phyloP scores from a whole-genome alignment of 2,329 filamentous ascomycete genomes.

The Diaporthe sp. region DNA sequence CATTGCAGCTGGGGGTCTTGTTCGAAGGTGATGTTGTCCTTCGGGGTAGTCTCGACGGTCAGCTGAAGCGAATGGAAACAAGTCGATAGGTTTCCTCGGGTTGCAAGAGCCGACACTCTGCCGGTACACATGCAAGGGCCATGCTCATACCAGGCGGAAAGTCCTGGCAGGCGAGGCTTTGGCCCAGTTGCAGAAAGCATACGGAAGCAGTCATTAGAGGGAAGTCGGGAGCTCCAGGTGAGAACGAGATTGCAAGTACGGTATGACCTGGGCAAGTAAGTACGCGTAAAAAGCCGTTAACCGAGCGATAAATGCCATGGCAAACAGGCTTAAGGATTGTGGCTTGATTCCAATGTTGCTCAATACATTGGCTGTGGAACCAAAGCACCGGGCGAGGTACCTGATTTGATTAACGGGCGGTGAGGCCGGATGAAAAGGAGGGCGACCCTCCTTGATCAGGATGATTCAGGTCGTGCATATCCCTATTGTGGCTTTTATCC shows the following conservation, averaged over 20 bases:
- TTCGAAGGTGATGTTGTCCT: not conserved
- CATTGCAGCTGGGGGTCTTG: not conserved
- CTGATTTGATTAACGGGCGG: conserved; percentile 15
- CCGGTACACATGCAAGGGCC: not conserved
- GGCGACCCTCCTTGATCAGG: not conserved
- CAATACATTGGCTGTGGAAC: conserved; percentile 11
- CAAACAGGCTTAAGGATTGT: not conserved
- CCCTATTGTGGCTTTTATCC: conserved; percentile 20
- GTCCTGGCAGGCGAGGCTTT: too few species aligned
- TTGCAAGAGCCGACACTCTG: too few species aligned
- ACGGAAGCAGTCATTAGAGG: too few species aligned
- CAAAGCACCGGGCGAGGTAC: not conserved
- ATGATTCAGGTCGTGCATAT: not conserved
- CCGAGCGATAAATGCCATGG: too few species aligned
- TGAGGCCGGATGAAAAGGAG: conserved; percentile 11
- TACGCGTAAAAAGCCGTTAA: not conserved
- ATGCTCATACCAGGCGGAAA: not conserved
- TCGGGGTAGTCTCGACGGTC: not conserved
- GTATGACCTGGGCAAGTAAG: not conserved
- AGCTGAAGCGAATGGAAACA: not conserved
- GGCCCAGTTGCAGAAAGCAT: not conserved
- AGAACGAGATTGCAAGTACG: too few species aligned
- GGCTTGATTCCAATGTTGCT: conserved; percentile 9
- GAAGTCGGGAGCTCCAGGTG: not conserved
- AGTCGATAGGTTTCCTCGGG: not conserved